Evolutionary conservation across 805 yeast species (phyloP), one percentile per base, ranked within the genome.

Genomic region (Candida broadrunensis): DNA sequence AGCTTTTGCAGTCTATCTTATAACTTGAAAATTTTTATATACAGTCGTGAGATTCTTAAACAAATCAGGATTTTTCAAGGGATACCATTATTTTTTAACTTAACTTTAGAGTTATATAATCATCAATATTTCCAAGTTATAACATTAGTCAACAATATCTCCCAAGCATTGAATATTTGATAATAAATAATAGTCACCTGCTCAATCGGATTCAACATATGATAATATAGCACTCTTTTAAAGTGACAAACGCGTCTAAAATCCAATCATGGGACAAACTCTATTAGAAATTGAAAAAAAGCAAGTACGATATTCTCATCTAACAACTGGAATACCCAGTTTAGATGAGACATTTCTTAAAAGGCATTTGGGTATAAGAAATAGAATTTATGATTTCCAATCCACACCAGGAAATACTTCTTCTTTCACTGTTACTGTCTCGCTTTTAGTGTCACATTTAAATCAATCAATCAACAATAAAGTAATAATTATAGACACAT

Each of bases 371-470:
- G 32, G 32, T 5, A 20, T 44, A 3, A 34, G 17, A 17, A 44
- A 37, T 24, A 44, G 35, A 33, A 47, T 69, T 6, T 57, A 59
- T 37, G 73, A 68, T 42, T 48, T 67, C 44, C 73, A 67, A 46
- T 44, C 63, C 2, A 63, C 65, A n/a, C 71, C 74, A 3, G 56
- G 58, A 3, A 52, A 58, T 44, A 33, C 40, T 12, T 59, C 54
- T 0, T 37, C 51, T 31, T 51, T 49, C 35, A 44, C 52, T 4
- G 44, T 63, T 19, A 38, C 55, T 11, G 46, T 50, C 16, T 49
- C 55, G n/a, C 34, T 65, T 9, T 48, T 66, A 6, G 48, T 52
- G 8, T 54, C 63, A 11, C 72, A 68, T 42, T 50, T 68, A 19
- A 30, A 32, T 7, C 39, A 52, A 14, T 29, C 32, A 7, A 45